These are phyloP conservation scores for Sarocladium brachiariae DNA, from an alignment of 2,329 filamentous ascomycete species.

Conservation along the genomic window DNA sequence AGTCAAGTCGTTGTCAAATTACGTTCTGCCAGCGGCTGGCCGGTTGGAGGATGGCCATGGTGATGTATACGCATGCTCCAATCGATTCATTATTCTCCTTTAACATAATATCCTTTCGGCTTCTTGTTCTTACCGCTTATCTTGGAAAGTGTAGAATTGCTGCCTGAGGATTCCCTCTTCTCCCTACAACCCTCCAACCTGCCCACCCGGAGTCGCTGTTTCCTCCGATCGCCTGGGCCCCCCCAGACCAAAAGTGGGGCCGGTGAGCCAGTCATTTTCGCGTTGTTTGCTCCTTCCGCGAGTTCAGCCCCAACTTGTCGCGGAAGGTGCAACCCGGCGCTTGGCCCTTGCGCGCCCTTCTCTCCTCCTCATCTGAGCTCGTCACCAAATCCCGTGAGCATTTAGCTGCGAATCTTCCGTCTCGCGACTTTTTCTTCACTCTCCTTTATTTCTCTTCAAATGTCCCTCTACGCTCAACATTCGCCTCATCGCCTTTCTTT, in stretches of 20 bases:
- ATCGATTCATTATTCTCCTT: too few relatives aligned
- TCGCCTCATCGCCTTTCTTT: background rate
- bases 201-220: slow-evolving; percentile 4
- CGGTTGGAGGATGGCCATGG: background rate
- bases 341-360: background rate
- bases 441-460: too few relatives aligned
- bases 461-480: background rate
- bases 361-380: background rate
- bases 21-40: background rate
- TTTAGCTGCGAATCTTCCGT: background rate
- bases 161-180: background rate
- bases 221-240: slow-evolving; percentile 8
- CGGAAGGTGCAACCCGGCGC: slow-evolving; percentile 9
- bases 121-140: background rate
- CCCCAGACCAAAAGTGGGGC: slow-evolving; percentile 3
- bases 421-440: too few relatives aligned
- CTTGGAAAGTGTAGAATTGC: background rate
- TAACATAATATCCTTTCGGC: background rate
- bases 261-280: slow-evolving; percentile 7
- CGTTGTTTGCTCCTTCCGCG: background rate
- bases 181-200: background rate
- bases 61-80: too few relatives aligned
- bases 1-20: too few relatives aligned
- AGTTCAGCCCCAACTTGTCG: slow-evolving; percentile 8
- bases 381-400: background rate